These are phyloP conservation scores for Porphyra umbilicalis DNA, from an alignment of 31 red algal species.

Conservation along the genomic window DNA sequence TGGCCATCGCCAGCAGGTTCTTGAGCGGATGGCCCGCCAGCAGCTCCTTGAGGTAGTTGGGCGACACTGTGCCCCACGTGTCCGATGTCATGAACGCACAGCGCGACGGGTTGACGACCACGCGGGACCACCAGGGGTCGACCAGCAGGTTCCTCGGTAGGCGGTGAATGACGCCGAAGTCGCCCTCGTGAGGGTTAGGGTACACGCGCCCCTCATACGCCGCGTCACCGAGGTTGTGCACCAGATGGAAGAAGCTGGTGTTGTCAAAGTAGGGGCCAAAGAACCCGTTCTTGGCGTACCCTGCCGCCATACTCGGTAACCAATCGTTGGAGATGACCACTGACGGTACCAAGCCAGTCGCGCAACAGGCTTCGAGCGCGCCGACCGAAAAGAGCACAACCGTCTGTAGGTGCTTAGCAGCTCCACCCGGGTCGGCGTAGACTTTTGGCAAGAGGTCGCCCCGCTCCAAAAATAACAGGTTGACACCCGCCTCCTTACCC, in stretches of 20 bases:
- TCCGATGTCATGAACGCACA: slow-evolving; percentile 84
- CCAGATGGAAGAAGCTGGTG: slow-evolving; percentile 97
- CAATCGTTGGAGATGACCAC: slow-evolving; percentile 97
- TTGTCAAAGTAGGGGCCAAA: slow-evolving; percentile 94
- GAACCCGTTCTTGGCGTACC: slow-evolving; percentile 80
- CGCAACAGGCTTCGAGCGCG: slow-evolving; percentile 85
- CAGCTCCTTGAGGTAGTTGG: slow-evolving; percentile 88
- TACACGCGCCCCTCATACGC: slow-evolving; percentile 95
- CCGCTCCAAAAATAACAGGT: slow-evolving; percentile 94
- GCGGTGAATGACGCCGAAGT: slow-evolving; percentile 79
- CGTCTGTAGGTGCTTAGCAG: slow-evolving; percentile 68
- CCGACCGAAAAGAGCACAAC: slow-evolving; percentile 82
- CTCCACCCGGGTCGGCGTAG: slow-evolving; percentile 83
- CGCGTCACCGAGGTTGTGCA: slow-evolving; percentile 95
- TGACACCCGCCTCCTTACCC: slow-evolving; percentile 85
- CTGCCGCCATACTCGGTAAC: slow-evolving; percentile 85
- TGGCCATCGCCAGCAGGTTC: slow-evolving; percentile 60
- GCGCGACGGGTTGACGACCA: slow-evolving; percentile 90
- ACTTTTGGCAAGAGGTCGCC: slow-evolving; percentile 94
- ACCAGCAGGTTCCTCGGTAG: slow-evolving; percentile 76
- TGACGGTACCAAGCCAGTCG: slow-evolving; percentile 69
- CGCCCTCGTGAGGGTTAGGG: slow-evolving; percentile 65
- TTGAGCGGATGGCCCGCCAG: slow-evolving; percentile 65
- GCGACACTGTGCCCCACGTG: slow-evolving; percentile 96
- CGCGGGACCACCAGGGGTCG: slow-evolving; percentile 80